phyloP scores from a whole-genome alignment of 73 alveolate genomes.

The Tetrahymena thermophila region DNA sequence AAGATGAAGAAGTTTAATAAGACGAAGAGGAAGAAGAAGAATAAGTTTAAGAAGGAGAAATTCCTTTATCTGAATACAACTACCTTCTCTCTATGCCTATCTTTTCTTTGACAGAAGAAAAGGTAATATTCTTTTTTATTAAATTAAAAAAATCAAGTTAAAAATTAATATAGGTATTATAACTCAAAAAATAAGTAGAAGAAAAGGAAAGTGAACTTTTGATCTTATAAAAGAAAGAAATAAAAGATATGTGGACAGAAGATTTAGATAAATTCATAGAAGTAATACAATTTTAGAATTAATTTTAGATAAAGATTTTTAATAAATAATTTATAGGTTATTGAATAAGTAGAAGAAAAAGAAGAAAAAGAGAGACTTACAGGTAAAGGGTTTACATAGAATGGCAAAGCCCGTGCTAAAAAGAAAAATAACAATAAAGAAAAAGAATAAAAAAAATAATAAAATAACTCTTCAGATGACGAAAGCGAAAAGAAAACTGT shows the following conservation, averaged over 20 bases:
- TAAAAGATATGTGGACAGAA: slow-evolving; percentile 61
- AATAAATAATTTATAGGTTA: background rate
- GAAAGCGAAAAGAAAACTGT: background rate
- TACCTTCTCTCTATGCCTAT: slow-evolving; percentile 70
- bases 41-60: slow-evolving; percentile 20
- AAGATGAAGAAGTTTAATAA: slow-evolving; percentile 7
- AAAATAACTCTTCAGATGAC: background rate
- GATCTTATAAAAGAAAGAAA: slow-evolving; percentile 30
- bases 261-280: slow-evolving; percentile 61
- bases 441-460: background rate
- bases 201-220: slow-evolving; percentile 48
- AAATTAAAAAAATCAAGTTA: too few species aligned
- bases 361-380: background rate
- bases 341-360: slow-evolving; percentile 10
- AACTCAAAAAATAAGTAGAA: slow-evolving; percentile 54
- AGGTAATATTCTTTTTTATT: slow-evolving; percentile 25
- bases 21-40: slow-evolving; percentile 43
- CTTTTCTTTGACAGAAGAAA: slow-evolving; percentile 67
- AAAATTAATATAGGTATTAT: background rate
- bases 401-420: background rate
- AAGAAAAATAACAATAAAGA: background rate
- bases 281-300: background rate
- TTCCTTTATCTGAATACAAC: slow-evolving; percentile 71
- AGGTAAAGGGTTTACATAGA: background rate
- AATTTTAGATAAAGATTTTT: too few species aligned